A percentile compares a stretch with the other conserved stretches of the same genome.
Evolutionary conservation across 768 basidiomycete genomes (phyloP).

Genomic region (Hortiboletus flavorubellus): DNA sequence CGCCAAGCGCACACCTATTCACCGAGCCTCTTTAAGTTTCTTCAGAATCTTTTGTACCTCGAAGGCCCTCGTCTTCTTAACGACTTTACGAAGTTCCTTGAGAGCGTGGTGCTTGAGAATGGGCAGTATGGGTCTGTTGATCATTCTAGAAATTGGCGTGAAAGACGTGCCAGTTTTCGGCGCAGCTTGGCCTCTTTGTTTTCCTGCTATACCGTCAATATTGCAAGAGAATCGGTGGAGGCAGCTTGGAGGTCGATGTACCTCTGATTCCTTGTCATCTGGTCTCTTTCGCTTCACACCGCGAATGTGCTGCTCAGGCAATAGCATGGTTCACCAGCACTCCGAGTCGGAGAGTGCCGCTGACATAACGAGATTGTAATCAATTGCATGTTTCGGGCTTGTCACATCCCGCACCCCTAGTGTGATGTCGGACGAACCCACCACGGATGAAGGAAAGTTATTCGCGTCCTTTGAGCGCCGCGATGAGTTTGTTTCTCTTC

Average conservation of each 20-base stretch:
- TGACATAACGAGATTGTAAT: slow-evolving; percentile 19
- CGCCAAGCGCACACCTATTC: slow-evolving; percentile 10
- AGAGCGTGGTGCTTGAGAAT: slow-evolving; percentile 65
- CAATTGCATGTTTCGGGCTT: no score
- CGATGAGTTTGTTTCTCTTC: slow-evolving; percentile 54
- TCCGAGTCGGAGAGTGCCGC: no score
- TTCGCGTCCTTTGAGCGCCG: slow-evolving; percentile 60
- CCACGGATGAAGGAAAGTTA: slow-evolving; percentile 38
- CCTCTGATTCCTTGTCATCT: slow-evolving; percentile 35
- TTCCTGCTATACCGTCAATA: slow-evolving; percentile 28
- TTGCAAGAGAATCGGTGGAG: not conserved
- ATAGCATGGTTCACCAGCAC: slow-evolving; percentile 6
- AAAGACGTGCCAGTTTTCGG: slow-evolving; percentile 54
- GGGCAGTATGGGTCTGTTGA: slow-evolving; percentile 8
- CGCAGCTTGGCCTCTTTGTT: slow-evolving; percentile 42
- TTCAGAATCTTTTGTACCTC: slow-evolving; percentile 84
- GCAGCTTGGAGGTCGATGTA: not conserved
- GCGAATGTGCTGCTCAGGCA: slow-evolving; percentile 5
- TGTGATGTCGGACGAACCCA: slow-evolving; percentile 38
- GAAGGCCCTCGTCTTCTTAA: slow-evolving; percentile 77
- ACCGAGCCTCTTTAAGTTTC: slow-evolving; percentile 71
- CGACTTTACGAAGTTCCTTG: slow-evolving; percentile 68
- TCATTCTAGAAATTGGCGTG: slow-evolving; percentile 5
- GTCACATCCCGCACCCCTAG: not conserved
- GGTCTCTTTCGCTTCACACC: slow-evolving; percentile 45